phyloP scores from a whole-genome alignment of 164 flowering plant species.

The Dillenia suffruticosa region DNA sequence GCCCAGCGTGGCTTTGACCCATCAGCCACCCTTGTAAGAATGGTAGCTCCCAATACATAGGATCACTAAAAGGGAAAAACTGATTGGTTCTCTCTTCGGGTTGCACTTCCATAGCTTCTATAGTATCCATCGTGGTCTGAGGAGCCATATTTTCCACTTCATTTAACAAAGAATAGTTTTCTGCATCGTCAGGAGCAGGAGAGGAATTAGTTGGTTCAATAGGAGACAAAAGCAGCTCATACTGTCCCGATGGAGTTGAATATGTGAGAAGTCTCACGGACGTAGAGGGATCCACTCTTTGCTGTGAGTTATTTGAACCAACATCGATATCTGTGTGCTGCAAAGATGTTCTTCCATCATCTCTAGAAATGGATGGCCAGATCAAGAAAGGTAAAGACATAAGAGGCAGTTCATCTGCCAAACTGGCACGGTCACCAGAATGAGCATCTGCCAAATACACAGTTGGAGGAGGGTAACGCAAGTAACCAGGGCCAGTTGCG shows the following conservation, averaged over 20 bases:
- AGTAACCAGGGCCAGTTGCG: constrained; percentile 79
- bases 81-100: constrained; percentile 39
- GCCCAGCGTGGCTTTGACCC: constrained; percentile 79
- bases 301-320: constrained; percentile 31
- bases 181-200: constrained; percentile 32
- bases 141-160: constrained; percentile 36
- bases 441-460: constrained; percentile 69
- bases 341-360: constrained; percentile 34
- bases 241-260: constrained; percentile 50
- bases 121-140: constrained; percentile 37
- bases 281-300: constrained; percentile 43
- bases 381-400: constrained; percentile 53
- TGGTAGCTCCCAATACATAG: constrained; percentile 78
- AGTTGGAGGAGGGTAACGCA: constrained; percentile 84
- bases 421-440: constrained; percentile 31
- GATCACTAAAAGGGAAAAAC: constrained; percentile 50
- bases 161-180: constrained; percentile 17
- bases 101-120: constrained; percentile 44
- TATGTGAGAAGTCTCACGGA: constrained; percentile 52
- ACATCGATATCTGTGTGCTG: constrained; percentile 30
- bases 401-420: constrained; percentile 43
- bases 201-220: constrained; percentile 45
- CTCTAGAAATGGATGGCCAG: constrained; percentile 58
- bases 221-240: constrained; percentile 59
- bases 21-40: constrained; percentile 91